Base-by-base conservation (phyloP, 768 basidiomycete genomes). In the Antrodiella citrinella region DNA sequence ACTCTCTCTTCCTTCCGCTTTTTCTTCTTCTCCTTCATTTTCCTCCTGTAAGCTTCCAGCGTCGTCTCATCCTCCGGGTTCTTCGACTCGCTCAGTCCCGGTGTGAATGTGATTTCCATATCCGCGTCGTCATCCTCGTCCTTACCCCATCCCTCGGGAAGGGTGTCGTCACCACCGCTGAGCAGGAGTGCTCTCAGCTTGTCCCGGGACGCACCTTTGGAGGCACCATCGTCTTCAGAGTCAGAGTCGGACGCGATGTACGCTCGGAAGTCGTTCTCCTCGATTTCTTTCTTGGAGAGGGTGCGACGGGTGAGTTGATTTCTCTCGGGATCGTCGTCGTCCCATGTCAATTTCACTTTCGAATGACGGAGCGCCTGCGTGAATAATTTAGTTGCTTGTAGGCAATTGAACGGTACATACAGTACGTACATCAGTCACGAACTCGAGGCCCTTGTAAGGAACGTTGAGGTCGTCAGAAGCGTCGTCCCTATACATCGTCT, bases 281-380 rank as follows among this genome's bases (percentile, higher is more conserved):
- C 93, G 22, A 98, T 84, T 63, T 97, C 91, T 61, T 91, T 84
- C 48, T 78, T 76, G 0, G 88, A 80, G 39, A 96, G 71, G 0
- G 73, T 72, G 19, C 92, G 84, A 43, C 92, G 81, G 1, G 93
- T 91, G 45, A 93, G 59, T 41, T 81, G 81, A 50, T 75, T 77
- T 38, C 95, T 84, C 60, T 93, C 87, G 0, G 89, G 84, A 57
- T 98, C 94, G 65, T 98, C 96, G 49, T 93, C 90, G 57, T 99
- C 96, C 96, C 96, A 99, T 3, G 94, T 96, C 25, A 98, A 77
- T 61, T 91, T 96, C 52, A 98, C 95, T 72, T 92, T 96, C 12
- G 96, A 99, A 64, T 98, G 94, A 4, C 95, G 86, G 4, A 99
- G 79, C 9, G 95, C 95, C 93, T 97, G 55, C 7, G 30, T 35